A percentile compares a stretch with the other conserved stretches of the same genome.
Conservation (phyloP, 148 eudicot genomes). For the Vaccinium macrocarpon region DNA sequence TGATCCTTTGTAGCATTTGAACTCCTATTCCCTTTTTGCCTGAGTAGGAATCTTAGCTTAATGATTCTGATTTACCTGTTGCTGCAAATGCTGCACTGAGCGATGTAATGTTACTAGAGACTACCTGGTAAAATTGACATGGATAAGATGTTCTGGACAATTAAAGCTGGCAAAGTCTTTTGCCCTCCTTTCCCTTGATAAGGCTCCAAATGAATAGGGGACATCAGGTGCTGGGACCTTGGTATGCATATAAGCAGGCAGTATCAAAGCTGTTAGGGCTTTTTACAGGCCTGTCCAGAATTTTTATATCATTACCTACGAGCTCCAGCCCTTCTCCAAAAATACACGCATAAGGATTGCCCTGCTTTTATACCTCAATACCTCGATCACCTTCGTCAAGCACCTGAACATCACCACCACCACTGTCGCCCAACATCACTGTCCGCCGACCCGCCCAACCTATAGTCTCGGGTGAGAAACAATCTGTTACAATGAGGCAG, state of each 20-base stretch:
- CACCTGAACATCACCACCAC: no score
- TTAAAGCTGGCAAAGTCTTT: background rate
- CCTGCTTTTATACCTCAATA: no score
- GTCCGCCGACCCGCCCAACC: no score
- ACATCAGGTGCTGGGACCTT: background rate
- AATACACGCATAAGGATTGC: no score
- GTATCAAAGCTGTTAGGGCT: background rate
- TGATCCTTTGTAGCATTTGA: constrained; percentile 1
- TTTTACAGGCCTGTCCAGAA: no score
- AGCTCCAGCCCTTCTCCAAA: no score
- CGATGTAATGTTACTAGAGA: background rate
- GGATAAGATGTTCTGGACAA: constrained; percentile 7
- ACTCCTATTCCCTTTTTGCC: background rate
- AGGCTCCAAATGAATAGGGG: background rate
- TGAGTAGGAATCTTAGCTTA: constrained; percentile 1
- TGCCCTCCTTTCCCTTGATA: background rate
- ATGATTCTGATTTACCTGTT: background rate
- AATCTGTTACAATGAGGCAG: no score
- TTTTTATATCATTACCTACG: no score
- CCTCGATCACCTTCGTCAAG: no score
- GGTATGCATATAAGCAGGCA: background rate
- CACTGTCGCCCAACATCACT: no score
- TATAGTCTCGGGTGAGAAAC: no score
- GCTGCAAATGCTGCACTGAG: background rate
- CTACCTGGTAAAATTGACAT: background rate